Conservation (phyloP, 176 grass and related monocot species). For the Musa schizocarpa region DNA sequence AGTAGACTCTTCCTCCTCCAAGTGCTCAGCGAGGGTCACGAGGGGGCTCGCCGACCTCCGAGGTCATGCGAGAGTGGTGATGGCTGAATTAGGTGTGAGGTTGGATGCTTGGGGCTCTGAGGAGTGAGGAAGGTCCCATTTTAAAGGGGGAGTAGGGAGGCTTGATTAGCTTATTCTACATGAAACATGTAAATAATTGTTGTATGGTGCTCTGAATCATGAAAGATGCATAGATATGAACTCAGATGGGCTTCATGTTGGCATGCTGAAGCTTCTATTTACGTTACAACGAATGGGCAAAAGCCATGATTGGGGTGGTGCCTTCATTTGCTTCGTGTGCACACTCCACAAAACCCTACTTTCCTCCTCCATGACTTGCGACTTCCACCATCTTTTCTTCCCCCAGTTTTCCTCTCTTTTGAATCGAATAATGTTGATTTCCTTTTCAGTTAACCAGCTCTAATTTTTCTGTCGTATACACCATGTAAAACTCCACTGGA, state of each 20-base stretch:
- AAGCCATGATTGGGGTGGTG: background rate
- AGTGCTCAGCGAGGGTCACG: background rate
- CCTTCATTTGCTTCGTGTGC: background rate
- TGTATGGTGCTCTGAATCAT: background rate
- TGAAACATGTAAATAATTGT: background rate
- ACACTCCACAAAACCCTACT: too few relatives aligned
- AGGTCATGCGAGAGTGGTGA: conserved; percentile 1
- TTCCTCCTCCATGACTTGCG: background rate
- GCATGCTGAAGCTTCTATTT: background rate
- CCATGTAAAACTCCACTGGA: too few relatives aligned
- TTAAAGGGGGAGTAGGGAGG: background rate
- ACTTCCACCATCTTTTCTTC: background rate
- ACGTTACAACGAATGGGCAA: background rate
- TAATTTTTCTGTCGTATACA: too few relatives aligned
- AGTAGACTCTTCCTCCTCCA: background rate
- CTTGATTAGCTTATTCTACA: too few relatives aligned
- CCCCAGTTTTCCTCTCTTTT: background rate
- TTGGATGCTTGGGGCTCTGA: background rate
- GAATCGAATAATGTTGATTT: too few relatives aligned
- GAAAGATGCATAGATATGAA: background rate
- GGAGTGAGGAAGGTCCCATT: background rate
- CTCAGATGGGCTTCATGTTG: background rate
- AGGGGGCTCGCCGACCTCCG: background rate
- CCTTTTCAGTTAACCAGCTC: too few relatives aligned
- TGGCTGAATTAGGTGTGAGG: background rate